Conservation (phyloP, 768 basidiomycete species). For the Hericium alpestre region DNA sequence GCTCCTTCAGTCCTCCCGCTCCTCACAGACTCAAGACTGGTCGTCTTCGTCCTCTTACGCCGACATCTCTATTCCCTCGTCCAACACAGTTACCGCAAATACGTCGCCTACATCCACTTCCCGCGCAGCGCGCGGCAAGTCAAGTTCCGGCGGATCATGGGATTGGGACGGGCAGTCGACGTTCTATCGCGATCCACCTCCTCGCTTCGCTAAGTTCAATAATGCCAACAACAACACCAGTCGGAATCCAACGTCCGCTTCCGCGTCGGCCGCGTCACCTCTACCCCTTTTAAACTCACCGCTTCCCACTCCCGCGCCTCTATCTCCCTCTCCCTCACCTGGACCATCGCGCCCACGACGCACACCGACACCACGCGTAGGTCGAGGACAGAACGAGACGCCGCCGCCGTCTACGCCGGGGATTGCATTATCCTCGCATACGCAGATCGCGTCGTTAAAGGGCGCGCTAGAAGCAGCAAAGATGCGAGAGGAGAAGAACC, state of each 20-base stretch:
- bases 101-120: background rate
- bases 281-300: background rate
- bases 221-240: background rate
- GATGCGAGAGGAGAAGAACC: constrained; percentile 10
- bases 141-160: background rate
- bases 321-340: background rate
- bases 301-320: background rate
- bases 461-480: constrained; percentile 12
- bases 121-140: background rate
- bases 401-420: background rate
- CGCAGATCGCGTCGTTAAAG: constrained; percentile 9
- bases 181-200: constrained; percentile 2
- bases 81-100: background rate
- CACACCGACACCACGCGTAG: background rate
- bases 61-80: background rate
- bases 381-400: background rate
- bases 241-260: background rate
- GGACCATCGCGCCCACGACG: background rate
- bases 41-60: background rate
- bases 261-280: background rate
- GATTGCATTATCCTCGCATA: background rate
- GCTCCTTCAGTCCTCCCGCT: background rate
- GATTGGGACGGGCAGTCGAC: constrained; percentile 6
- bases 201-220: background rate
- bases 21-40: background rate